Percentiles rank a stretch among this genome's conserved stretches.
phyloP scores from a whole-genome alignment of 1,139 yeast species.

The Blastobotrys petasosporus region DNA sequence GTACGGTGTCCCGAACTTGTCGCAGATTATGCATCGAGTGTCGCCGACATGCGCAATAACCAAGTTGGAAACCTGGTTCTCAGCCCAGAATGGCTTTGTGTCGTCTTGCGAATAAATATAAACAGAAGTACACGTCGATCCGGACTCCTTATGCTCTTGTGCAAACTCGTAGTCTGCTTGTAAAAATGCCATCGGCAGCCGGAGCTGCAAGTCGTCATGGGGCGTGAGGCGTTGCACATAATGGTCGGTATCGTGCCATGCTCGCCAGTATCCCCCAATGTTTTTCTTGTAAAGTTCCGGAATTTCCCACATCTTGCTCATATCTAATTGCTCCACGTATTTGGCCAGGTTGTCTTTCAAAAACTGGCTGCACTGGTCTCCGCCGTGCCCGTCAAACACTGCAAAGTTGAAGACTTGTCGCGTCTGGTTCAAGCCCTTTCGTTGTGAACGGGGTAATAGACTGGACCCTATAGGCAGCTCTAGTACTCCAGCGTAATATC shows the following conservation, averaged over 20 bases:
- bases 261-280: constrained; percentile 85
- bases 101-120: constrained; percentile 49
- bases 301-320: constrained; percentile 39
- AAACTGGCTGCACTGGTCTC: constrained; percentile 62
- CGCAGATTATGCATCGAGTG: constrained; percentile 66
- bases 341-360: constrained; percentile 49
- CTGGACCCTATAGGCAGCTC: constrained; percentile 40
- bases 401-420: constrained; percentile 55
- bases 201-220: constrained; percentile 50
- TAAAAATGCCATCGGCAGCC: constrained; percentile 59
- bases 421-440: constrained; percentile 14
- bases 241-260: constrained; percentile 57
- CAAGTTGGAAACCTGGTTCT: constrained; percentile 60
- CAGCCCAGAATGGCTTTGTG: constrained; percentile 57
- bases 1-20: constrained; percentile 66
- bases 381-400: constrained; percentile 94
- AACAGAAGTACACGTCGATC: constrained; percentile 81
- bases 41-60: constrained; percentile 94
- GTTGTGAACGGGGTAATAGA: constrained; percentile 29
- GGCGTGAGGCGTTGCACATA: constrained; percentile 38
- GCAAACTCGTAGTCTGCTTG: constrained; percentile 48
- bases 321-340: constrained; percentile 46
- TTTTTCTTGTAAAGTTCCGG: constrained; percentile 46
- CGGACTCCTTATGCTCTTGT: constrained; percentile 41
- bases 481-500: constrained; percentile 57